Evolutionary conservation across 2,329 filamentous ascomycete genomes (phyloP).

Genomic region (Curvularia sp.): DNA sequence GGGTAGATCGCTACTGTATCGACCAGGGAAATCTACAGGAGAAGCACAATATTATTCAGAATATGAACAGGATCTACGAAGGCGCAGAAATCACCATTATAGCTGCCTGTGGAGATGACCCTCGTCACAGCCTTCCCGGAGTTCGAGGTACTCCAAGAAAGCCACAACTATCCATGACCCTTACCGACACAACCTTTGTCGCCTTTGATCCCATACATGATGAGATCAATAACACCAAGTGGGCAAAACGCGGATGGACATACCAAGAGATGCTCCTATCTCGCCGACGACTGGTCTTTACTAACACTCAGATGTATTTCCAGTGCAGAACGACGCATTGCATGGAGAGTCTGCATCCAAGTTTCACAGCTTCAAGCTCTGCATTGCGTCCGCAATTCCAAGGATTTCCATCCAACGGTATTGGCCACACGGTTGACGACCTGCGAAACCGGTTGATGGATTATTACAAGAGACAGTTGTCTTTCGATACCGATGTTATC

Average conservation of each 20-base stretch:
- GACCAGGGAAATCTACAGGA: conserved; percentile 1
- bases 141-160: neutral
- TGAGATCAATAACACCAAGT: neutral
- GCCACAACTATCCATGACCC: neutral
- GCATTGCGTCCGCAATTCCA: rapidly evolving
- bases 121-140: conserved; percentile 13
- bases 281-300: conserved; percentile 12
- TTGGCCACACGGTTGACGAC: neutral
- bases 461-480: neutral
- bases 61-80: conserved; percentile 24
- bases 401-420: neutral
- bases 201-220: rapidly evolving
- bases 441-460: neutral
- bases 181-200: neutral
- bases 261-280: conserved; percentile 11
- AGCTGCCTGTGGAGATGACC: conserved; percentile 9
- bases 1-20: conserved; percentile 16
- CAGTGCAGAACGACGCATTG: conserved; percentile 1
- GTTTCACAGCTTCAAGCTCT: neutral
- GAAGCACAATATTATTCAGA: conserved; percentile 10
- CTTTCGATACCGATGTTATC: neutral
- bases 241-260: conserved; percentile 10
- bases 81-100: conserved; percentile 19
- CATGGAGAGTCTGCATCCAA: neutral
- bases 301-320: conserved; percentile 5